Percentiles rank a stretch among this genome's conserved stretches.
Evolutionary conservation across 192 early-diverging fungal species (phyloP).

Genomic region (Phycomyces blakesleeanus): DNA sequence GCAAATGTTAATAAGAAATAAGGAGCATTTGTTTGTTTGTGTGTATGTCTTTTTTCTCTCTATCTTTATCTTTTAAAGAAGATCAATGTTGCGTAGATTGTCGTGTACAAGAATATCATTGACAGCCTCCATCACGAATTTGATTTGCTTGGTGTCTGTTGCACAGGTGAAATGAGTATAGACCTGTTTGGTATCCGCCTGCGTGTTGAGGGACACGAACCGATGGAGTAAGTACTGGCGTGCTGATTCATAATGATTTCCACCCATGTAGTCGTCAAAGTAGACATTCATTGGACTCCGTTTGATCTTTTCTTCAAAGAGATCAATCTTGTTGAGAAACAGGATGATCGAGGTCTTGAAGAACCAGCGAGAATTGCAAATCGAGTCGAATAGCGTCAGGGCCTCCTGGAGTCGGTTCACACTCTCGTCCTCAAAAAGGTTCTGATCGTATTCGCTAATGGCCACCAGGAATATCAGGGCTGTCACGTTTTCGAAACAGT

Average conservation of each 20-base stretch:
- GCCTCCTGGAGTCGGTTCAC: slow-evolving; percentile 97
- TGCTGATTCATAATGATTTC: slow-evolving; percentile 68
- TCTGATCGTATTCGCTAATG: slow-evolving; percentile 94
- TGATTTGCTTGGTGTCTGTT: slow-evolving; percentile 82
- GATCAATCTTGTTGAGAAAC: slow-evolving; percentile 98
- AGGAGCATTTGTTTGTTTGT: background rate
- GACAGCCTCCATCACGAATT: slow-evolving; percentile 88
- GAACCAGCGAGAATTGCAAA: slow-evolving; percentile 97
- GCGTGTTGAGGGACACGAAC: slow-evolving; percentile 72
- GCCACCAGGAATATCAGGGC: slow-evolving; percentile 95
- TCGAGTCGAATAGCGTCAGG: slow-evolving; percentile 93
- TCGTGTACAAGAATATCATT: slow-evolving; percentile 86
- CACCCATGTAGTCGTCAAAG: slow-evolving; percentile 85
- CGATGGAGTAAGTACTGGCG: slow-evolving; percentile 78
- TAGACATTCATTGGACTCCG: slow-evolving; percentile 79
- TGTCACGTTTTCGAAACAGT: slow-evolving; percentile 97
- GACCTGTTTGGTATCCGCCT: slow-evolving; percentile 77
- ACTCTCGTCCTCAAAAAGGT: slow-evolving; percentile 91
- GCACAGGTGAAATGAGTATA: slow-evolving; percentile 89
- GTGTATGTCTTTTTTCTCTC: no score
- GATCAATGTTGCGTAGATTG: slow-evolving; percentile 75
- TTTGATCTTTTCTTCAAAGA: slow-evolving; percentile 88
- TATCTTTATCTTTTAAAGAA: no score
- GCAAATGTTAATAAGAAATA: background rate
- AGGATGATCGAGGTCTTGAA: slow-evolving; percentile 96